Evolutionary conservation across 768 basidiomycete species (phyloP).

Genomic region (Leccinum arenicola): DNA sequence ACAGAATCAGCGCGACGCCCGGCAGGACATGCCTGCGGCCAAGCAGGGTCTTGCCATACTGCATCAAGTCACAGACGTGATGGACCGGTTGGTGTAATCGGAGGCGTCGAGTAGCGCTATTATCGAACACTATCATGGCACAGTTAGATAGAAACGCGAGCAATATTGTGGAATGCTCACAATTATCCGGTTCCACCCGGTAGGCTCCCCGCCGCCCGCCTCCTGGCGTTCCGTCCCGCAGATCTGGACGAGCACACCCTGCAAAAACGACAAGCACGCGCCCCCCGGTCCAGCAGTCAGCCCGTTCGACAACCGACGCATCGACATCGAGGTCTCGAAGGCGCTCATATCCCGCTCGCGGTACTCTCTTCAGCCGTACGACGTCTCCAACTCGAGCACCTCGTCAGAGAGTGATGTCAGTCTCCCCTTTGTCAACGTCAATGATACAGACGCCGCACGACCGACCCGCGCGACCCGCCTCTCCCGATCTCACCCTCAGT

Average conservation of each 20-base stretch:
- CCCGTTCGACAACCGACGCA: slow-evolving; percentile 1
- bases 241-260: slow-evolving; percentile 28
- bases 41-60: slow-evolving; percentile 85
- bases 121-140: too few relatives aligned
- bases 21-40: slow-evolving; percentile 89
- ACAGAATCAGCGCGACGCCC: slow-evolving; percentile 68
- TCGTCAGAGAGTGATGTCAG: slow-evolving; percentile 6
- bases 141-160: too few relatives aligned
- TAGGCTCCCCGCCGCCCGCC: slow-evolving; percentile 11
- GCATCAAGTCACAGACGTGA: slow-evolving; percentile 82
- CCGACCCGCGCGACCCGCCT: neutral
- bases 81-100: too few relatives aligned
- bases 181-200: neutral
- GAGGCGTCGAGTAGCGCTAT: too few relatives aligned
- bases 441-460: neutral
- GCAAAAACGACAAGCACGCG: slow-evolving; percentile 3
- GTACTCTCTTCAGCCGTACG: slow-evolving; percentile 15
- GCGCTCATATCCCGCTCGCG: slow-evolving; percentile 22
- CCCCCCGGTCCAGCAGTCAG: neutral
- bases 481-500: neutral
- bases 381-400: neutral
- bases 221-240: slow-evolving; percentile 13
- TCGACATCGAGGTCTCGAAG: slow-evolving; percentile 8
- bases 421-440: neutral
- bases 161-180: too few relatives aligned